Percentiles rank a stretch among this genome's conserved stretches.
Evolutionary conservation across 768 basidiomycete genomes (phyloP).

Genomic region (Macrocybe gigantea): DNA sequence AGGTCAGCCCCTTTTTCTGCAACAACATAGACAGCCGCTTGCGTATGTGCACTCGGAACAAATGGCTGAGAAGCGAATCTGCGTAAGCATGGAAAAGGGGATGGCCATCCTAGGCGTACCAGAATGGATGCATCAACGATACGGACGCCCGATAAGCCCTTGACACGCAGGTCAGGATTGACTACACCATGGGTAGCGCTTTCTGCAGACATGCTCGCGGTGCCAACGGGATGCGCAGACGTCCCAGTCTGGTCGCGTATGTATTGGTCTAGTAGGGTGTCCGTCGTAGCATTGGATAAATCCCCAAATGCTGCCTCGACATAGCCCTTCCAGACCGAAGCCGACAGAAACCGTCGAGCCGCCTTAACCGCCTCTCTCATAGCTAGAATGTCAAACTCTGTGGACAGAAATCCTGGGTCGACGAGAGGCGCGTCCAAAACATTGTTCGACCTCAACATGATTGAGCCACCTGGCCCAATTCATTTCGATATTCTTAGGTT

Average conservation of each 20-base stretch:
- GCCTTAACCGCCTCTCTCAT: slow-evolving; percentile 12
- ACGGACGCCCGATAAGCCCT: slow-evolving; percentile 10
- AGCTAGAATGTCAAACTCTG: slow-evolving; percentile 7
- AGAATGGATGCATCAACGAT: slow-evolving; percentile 14
- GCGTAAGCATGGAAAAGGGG: background rate
- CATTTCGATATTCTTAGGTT: slow-evolving; percentile 5
- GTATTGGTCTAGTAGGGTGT: slow-evolving; percentile 4
- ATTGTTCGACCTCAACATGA: slow-evolving; percentile 12
- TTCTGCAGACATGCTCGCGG: slow-evolving; percentile 8
- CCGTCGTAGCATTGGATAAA: slow-evolving; percentile 7
- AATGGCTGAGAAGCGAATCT: slow-evolving; percentile 1
- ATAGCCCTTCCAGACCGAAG: slow-evolving; percentile 10
- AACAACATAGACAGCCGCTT: slow-evolving; percentile 9
- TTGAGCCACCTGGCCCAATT: slow-evolving; percentile 14
- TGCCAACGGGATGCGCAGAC: slow-evolving; percentile 8
- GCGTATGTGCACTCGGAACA: slow-evolving; percentile 9
- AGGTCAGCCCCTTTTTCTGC: slow-evolving; percentile 11
- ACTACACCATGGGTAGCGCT: slow-evolving; percentile 10
- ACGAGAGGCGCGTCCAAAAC: slow-evolving; percentile 10
- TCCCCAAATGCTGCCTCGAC: slow-evolving; percentile 5
- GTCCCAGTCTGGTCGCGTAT: slow-evolving; percentile 5
- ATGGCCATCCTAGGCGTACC: slow-evolving; percentile 3
- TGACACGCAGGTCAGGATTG: slow-evolving; percentile 11
- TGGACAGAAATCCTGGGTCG: slow-evolving; percentile 10
- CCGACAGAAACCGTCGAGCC: slow-evolving; percentile 9